Evolutionary conservation across 202 grass and related monocot genomes (phyloP), one percentile per base, ranked within the genome.

Genomic region (Musa balbisiana): DNA sequence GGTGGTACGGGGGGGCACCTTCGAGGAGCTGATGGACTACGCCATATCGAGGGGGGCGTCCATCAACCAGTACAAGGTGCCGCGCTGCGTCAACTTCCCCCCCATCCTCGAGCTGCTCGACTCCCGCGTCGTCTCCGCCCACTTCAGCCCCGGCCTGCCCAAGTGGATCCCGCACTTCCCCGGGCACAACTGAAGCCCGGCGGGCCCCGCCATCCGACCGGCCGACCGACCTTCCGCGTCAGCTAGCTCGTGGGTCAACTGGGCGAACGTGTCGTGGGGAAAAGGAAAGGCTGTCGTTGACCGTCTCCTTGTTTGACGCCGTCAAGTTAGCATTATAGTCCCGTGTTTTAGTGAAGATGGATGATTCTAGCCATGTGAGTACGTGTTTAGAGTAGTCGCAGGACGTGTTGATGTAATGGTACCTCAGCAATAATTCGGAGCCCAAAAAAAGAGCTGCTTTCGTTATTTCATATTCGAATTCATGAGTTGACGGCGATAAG

Each of bases 61-160:
- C 81, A 90, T 86, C 71, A 84, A 87, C 81, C 87, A 89, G 84
- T 89, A 89, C 87, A 89, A 89, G 78, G 84, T 84, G 68, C 87
- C 87, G 0, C 80, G 82, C 51, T 90, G 87, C 80, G 81, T 90
- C 2, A 72, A 71, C 20, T 84, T 87, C 78, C 84, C 87, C 49
- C 81, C 84, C 62, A 82, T 89, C 79, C 64, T 89, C 0, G 87
- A 89, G 71, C 75, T 89, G 74, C 84, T 89, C 71, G 84, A 89
- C 79, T 86, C 87, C 8, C 81, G 88, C 14, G 82, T 84, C 52
- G 82, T 87, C 50, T 90, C 88, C 63, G 24, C 71, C 14, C 85
- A 90, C 82, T 87, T 87, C 72, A 82, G 76, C 79, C 88, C 79
- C 1, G 23, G 53, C n/a, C 68, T 26, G 65, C 88, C 88, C 56